Conservation (phyloP, 23 red algal species). For the Chondrus crispus region DNA sequence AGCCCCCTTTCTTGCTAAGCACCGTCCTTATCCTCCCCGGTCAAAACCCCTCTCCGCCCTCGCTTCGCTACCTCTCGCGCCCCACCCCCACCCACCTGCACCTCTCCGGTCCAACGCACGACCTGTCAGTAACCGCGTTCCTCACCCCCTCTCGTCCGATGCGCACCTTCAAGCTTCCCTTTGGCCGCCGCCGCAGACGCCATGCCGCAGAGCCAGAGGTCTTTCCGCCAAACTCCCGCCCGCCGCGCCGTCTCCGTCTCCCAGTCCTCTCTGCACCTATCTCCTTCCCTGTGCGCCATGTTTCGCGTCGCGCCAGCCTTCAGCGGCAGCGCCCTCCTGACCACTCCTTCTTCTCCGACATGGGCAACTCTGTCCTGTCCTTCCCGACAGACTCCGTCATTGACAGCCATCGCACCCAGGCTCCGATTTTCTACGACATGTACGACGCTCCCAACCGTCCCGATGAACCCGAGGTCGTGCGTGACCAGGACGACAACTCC, state of each 20-base stretch:
- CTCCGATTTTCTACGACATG: constrained; percentile 59
- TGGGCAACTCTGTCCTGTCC: background rate
- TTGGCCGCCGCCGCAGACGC: background rate
- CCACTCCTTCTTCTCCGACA: background rate
- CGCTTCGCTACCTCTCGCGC: no score
- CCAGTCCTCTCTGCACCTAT: background rate
- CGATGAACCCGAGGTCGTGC: no score
- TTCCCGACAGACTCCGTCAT: background rate
- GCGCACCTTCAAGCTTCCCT: background rate
- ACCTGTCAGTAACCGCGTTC: no score
- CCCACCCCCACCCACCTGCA: no score
- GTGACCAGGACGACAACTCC: background rate
- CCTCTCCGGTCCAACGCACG: no score
- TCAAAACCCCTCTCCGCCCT: no score
- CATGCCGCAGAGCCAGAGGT: no score
- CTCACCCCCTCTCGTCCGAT: no score
- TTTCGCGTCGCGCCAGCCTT: background rate
- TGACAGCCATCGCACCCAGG: background rate
- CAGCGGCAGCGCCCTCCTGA: background rate
- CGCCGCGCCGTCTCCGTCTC: background rate
- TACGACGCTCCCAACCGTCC: background rate
- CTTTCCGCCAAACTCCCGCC: background rate
- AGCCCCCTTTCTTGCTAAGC: no score
- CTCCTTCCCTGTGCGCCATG: background rate
- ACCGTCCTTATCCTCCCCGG: no score